phyloP scores from a whole-genome alignment of 2,329 filamentous ascomycete genomes.

The Monosporascus cannonballus region DNA sequence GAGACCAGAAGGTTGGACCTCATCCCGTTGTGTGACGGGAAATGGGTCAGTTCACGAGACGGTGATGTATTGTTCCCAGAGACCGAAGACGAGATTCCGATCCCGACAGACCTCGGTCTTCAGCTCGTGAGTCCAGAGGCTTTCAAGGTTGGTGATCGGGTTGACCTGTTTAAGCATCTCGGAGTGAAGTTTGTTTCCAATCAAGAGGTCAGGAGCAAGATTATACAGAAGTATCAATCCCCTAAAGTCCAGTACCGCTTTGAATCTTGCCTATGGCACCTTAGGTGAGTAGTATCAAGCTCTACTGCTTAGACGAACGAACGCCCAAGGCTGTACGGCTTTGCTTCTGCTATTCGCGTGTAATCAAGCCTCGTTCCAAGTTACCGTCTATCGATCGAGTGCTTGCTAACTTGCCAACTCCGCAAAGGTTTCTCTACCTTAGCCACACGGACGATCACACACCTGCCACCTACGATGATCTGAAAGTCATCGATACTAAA shows the following conservation, averaged over 20 bases:
- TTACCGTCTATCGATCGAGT: too few species aligned
- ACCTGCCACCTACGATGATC: neutral
- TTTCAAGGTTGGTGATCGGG: neutral
- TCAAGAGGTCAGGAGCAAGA: neutral
- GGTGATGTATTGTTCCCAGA: neutral
- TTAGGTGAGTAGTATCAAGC: neutral
- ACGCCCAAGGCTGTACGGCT: too few species aligned
- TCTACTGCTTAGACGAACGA: too few species aligned
- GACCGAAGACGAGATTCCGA: neutral
- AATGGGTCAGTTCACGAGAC: slow-evolving; percentile 6
- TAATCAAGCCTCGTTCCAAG: too few species aligned
- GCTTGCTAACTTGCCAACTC: neutral
- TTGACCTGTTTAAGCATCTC: neutral
- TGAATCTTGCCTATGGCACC: neutral
- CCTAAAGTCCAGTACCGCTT: neutral
- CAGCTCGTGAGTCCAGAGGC: neutral
- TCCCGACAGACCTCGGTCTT: neutral
- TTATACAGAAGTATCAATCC: neutral
- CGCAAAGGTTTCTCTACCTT: neutral
- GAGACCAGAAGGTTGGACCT: slow-evolving; percentile 6
- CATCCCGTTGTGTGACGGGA: slow-evolving; percentile 10
- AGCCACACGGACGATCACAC: neutral
- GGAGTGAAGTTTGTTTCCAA: neutral
- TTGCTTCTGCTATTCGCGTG: too few species aligned
- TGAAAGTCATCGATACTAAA: neutral